Evolutionary conservation across 2,329 filamentous ascomycete genomes (phyloP).

Genomic region (Fusarium mangiferae): DNA sequence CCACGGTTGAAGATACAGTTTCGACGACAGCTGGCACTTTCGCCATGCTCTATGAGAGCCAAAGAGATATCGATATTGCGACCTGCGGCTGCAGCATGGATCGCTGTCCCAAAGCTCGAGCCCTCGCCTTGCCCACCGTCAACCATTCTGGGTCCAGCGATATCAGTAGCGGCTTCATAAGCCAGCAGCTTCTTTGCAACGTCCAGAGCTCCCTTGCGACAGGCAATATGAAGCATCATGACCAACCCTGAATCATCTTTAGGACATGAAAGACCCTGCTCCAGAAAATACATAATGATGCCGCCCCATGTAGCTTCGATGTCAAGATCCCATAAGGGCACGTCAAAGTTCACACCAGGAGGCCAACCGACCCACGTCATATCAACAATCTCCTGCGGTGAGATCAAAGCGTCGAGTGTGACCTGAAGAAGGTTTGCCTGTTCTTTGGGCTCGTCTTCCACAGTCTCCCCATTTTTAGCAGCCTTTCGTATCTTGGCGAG

Average conservation of each 20-base stretch:
- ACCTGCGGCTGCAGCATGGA: conserved; percentile 11
- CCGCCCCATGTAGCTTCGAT: conserved; percentile 4
- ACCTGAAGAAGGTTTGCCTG: conserved; percentile 1
- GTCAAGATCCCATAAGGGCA: neutral
- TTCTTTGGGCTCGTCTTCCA: neutral
- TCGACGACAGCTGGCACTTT: neutral
- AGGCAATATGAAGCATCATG: conserved; percentile 18
- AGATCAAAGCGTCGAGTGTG: conserved; percentile 15
- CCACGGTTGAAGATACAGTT: neutral
- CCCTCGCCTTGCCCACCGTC: conserved; percentile 7
- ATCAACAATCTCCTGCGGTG: neutral
- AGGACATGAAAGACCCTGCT: neutral
- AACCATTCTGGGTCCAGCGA: neutral
- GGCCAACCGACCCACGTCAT: conserved; percentile 21
- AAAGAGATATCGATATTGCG: rapidly evolving
- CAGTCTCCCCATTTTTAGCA: rapidly evolving
- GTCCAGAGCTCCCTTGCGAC: neutral
- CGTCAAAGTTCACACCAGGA: neutral
- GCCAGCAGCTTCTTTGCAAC: neutral
- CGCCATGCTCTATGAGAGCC: neutral
- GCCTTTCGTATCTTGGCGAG: neutral
- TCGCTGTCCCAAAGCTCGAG: neutral
- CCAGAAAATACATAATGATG: neutral
- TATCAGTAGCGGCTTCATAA: neutral
- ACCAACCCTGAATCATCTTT: conserved; percentile 1